Evolutionary conservation across 148 eudicot species (phyloP).

Genomic region (Vaccinium corymbosum): DNA sequence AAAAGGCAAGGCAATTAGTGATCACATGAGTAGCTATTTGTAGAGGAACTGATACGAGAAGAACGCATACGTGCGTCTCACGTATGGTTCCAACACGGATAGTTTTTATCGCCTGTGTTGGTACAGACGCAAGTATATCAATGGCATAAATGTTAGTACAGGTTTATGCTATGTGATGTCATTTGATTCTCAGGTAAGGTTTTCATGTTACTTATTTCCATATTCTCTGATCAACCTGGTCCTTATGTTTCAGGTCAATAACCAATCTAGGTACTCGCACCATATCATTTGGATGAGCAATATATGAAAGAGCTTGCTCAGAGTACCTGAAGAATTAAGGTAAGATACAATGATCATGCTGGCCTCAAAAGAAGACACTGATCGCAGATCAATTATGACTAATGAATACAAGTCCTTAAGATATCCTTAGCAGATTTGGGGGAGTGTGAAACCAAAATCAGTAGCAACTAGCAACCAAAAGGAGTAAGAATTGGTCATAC

Average conservation of each 20-base stretch:
- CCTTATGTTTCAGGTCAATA: not conserved
- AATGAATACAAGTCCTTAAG: not conserved
- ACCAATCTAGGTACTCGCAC: not conserved
- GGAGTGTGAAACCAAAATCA: not conserved
- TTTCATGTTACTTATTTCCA: not conserved
- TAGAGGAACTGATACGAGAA: not conserved
- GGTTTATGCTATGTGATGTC: not conserved
- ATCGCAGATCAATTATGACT: not conserved
- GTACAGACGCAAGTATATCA: not conserved
- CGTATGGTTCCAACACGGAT: not conserved
- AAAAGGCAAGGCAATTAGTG: not conserved
- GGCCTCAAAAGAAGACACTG: not conserved
- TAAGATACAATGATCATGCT: not conserved
- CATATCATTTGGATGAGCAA: not conserved
- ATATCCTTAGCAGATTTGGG: not conserved
- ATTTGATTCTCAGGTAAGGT: not conserved
- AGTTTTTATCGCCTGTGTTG: not conserved
- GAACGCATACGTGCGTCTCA: not conserved
- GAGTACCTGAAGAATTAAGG: not conserved
- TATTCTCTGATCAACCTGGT: not conserved
- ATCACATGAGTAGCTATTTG: not conserved
- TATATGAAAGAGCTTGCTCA: conserved; percentile 4
- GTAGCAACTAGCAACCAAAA: conserved; percentile 6
- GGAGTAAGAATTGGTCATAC: not conserved
- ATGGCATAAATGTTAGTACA: not conserved